Percentiles rank a stretch among this genome's conserved stretches.
phyloP scores from a whole-genome alignment of 2,329 filamentous ascomycete genomes.

The Ophiostoma populinum region DNA sequence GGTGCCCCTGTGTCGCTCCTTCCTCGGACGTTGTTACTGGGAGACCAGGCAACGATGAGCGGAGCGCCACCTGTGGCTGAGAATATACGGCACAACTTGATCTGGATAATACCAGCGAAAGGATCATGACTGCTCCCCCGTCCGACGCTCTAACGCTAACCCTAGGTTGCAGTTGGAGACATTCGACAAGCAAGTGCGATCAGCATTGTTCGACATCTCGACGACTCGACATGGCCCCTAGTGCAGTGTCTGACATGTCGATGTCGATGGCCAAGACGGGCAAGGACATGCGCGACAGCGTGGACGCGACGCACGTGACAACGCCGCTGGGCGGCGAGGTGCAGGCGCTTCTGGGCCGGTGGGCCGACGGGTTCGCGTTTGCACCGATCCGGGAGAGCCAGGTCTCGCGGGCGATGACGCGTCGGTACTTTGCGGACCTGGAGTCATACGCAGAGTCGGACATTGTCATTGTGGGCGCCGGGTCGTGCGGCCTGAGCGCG shows the following conservation, averaged over 20 bases:
- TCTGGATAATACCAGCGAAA: slow-evolving; percentile 45
- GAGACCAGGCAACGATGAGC: background rate
- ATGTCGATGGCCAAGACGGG: too few relatives aligned
- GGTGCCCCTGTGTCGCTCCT: slow-evolving; percentile 9
- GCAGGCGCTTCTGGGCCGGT: slow-evolving; percentile 43
- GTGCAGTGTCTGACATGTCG: slow-evolving; percentile 25
- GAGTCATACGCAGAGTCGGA: slow-evolving; percentile 83
- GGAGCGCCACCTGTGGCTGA: slow-evolving; percentile 16
- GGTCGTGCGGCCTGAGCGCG: slow-evolving; percentile 64
- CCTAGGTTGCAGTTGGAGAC: too few relatives aligned
- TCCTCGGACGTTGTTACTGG: background rate
- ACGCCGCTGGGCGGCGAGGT: slow-evolving; percentile 15
- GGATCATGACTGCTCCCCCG: slow-evolving; percentile 88
- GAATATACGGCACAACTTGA: slow-evolving; percentile 24
- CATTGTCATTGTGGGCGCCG: slow-evolving; percentile 83
- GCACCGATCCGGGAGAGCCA: slow-evolving; percentile 79
- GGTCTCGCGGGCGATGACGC: slow-evolving; percentile 84
- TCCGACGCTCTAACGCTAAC: too few relatives aligned
- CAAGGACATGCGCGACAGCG: slow-evolving; percentile 14
- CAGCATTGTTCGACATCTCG: too few relatives aligned
- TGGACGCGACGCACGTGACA: background rate
- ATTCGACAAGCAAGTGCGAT: too few relatives aligned
- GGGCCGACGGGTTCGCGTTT: slow-evolving; percentile 69
- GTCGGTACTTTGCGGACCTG: slow-evolving; percentile 81
- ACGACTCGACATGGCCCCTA: slow-evolving; percentile 88